A percentile compares a stretch with the other conserved stretches of the same genome.
These are phyloP conservation scores for Pichiaceae sp. DNA, from an alignment of 1,139 yeast genomes.

Conservation along the genomic window DNA sequence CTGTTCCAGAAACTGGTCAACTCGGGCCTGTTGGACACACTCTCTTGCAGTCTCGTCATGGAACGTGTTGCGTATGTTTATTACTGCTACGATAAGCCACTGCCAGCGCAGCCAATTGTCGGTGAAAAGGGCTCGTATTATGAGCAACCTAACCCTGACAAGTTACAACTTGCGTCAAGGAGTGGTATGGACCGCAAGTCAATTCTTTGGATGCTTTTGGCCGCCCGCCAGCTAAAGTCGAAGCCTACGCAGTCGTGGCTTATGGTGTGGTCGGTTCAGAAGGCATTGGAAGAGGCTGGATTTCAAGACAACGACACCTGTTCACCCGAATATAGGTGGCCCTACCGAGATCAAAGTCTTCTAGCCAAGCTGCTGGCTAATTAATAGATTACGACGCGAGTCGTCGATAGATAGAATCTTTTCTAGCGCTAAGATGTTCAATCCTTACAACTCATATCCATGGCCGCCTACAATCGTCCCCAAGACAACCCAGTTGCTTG, in stretches of 20 bases:
- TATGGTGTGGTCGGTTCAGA: constrained; percentile 16
- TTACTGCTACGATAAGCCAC: constrained; percentile 25
- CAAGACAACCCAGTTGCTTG: too few relatives aligned
- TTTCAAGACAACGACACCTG: too few relatives aligned
- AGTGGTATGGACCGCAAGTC: constrained; percentile 65
- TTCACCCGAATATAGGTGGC: too few relatives aligned
- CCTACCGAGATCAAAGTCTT: too few relatives aligned
- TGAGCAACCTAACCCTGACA: constrained; percentile 31
- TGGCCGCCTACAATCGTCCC: too few relatives aligned
- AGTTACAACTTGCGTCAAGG: constrained; percentile 29
- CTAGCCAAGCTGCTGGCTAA: too few relatives aligned
- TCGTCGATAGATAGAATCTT: too few relatives aligned
- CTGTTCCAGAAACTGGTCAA: constrained; percentile 37
- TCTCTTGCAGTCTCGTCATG: constrained; percentile 30
- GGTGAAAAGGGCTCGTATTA: constrained; percentile 13
- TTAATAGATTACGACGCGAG: too few relatives aligned
- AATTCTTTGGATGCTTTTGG: constrained; percentile 68
- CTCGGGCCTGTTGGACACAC: constrained; percentile 31
- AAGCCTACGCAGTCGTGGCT: constrained; percentile 17
- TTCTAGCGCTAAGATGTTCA: too few relatives aligned
- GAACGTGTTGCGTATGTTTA: constrained; percentile 34
- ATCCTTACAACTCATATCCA: too few relatives aligned
- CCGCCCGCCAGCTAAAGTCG: constrained; percentile 62
- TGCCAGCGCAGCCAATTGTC: not conserved
- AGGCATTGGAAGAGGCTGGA: constrained; percentile 11